Conservation (phyloP, 768 basidiomycete genomes). For the Russula olivacea region DNA sequence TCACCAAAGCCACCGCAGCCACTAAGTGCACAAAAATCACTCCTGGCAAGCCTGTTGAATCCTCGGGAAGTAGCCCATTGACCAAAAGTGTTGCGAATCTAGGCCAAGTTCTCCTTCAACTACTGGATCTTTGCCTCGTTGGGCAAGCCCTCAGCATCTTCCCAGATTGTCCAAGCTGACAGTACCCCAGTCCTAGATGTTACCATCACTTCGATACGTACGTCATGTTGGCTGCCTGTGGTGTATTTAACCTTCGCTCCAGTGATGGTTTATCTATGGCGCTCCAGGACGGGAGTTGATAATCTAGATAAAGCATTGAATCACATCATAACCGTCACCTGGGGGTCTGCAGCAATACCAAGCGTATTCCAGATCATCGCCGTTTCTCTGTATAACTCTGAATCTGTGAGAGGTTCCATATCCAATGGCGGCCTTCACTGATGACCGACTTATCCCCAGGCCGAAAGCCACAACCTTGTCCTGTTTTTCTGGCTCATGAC, state of each 20-base stretch:
- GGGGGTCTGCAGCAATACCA: conserved; percentile 36
- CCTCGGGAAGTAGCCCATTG: not conserved
- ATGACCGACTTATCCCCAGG: not conserved
- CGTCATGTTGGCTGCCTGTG: conserved; percentile 12
- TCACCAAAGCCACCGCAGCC: conserved; percentile 9
- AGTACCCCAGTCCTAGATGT: conserved; percentile 37
- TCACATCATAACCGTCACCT: conserved; percentile 39
- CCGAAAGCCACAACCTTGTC: conserved; percentile 30
- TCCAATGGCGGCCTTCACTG: not conserved
- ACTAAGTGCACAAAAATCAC: conserved; percentile 17
- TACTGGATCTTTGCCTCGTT: conserved; percentile 44
- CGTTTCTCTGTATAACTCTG: conserved; percentile 30
- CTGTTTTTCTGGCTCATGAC: conserved; percentile 46
- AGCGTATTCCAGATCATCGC: conserved; percentile 33
- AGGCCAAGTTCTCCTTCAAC: conserved; percentile 41
- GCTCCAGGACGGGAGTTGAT: conserved; percentile 32
- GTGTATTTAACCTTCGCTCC: conserved; percentile 2
- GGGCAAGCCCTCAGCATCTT: conserved; percentile 28
- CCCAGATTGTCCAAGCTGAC: not conserved
- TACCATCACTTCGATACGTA: conserved; percentile 37
- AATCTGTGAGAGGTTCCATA: conserved; percentile 31
- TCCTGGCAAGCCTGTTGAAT: conserved; percentile 11
- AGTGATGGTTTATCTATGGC: conserved; percentile 42
- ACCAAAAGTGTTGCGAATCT: not conserved
- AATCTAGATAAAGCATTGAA: conserved; percentile 37